Evolutionary conservation across 139 green algal species (phyloP), one percentile per base, ranked within the genome.

Genomic region (Chlamydomonas sphaeroides): DNA sequence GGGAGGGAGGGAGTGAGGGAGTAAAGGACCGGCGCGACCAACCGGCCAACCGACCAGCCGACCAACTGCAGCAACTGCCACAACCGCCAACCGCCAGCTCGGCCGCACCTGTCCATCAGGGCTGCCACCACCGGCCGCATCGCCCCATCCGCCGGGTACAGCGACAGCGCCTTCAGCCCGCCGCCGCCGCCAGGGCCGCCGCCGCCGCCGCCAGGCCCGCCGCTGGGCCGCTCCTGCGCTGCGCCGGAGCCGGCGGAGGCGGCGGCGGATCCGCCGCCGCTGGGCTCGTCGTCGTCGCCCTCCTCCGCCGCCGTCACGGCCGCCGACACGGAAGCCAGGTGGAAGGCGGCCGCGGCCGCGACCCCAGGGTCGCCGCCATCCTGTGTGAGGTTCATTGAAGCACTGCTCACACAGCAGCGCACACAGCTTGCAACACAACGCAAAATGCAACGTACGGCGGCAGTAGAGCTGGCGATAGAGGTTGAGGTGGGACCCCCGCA

Each of bases 311-410:
- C 75, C 32, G 51, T 62, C 6, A 72, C 75, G n/a, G 75, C 75
- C 15, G 75, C 75, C 5, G 62, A 48, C 0, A 82, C n/a, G 32
- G 75, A 61, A 1, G 61, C 75, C 42, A 80, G 74, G 41, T 80
- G 74, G 74, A 80, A 80, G 30, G 72, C 56, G 36, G 72, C 72
- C 15, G 72, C 15, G 7, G 72, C 36, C 25, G 42, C 45, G 56
- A 68, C 72, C 72, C 72, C 68, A 8, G 72, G 56, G 72, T 80
- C 72, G 20, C n/a, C n/a, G n/a, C n/a, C n/a, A n/a, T n/a, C n/a
- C n/a, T n/a, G n/a, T n/a, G n/a, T n/a, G n/a, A n/a, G n/a, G n/a
- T n/a, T n/a, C n/a, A n/a, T n/a, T n/a, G n/a, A n/a, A n/a, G n/a
- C n/a, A n/a, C n/a, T n/a, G n/a, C n/a, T n/a, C n/a, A n/a, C n/a